Base-by-base conservation (phyloP, 495 filamentous ascomycete species). In the Lindgomyces ingoldianus region DNA sequence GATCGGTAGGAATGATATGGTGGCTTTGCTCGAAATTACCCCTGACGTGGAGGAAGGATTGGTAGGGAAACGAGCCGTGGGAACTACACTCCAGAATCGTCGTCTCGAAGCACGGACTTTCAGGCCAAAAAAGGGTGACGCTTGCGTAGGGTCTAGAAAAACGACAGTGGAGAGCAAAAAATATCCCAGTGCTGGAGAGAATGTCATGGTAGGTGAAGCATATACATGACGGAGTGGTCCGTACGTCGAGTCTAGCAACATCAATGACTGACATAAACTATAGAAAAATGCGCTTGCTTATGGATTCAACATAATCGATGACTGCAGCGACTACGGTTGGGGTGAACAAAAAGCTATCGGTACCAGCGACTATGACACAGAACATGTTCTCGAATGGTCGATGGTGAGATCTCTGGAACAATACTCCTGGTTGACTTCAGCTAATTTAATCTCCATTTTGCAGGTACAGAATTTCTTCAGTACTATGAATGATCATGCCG, bases 341-440 rank as follows among this genome's bases (percentile, higher is more conserved):
- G 55, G 55, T 47, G 41, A 47, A 58, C 55, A 58, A 57, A 57
- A 46, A 3, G 19, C 33, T 46, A 30, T 21, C 8, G 26, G 14
- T 16, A 25, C 4, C 14, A 41, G 26, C 12, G 55, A 48, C n/a
- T 58, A 58, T 47, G 41, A 46, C 41, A 58, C 55, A 3, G 55
- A 58, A n/a, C 55, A 58, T 29, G 55, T 58, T 33, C 55, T 58
- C 55, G 55, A 58, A 48, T 58, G 55, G 55, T 58, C 39, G 1
- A 58, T 47, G 39, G 39, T 58, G 29, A 48, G 36, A 29, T 19
- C 8, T 11, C 25, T 46, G 39, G 12, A 27, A 30, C 25, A n/a
- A 25, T 11, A 26, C 12, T 47, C 25, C 10, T 48, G 42, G 22
- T 18, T 27, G 14, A 47, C n/a, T 58, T 27, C 39, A 48, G n/a